A percentile compares a stretch with the other conserved stretches of the same genome.
Conservation (phyloP, 768 basidiomycete genomes). For the Vishniacozyma victoriae region DNA sequence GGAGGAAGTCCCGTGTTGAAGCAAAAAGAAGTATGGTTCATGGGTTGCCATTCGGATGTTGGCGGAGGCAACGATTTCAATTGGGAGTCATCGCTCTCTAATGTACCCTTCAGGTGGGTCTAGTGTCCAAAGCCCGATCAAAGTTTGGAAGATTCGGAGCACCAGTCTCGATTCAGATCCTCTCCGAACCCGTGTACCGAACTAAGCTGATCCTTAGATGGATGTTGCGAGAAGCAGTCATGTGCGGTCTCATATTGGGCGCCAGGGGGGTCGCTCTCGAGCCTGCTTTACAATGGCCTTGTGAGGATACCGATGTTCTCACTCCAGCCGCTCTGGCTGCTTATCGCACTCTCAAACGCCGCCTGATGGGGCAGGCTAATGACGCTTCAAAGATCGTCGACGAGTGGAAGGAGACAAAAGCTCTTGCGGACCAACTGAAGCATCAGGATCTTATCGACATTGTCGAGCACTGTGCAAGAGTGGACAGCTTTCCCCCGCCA, state of each 20-base stretch:
- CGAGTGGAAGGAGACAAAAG: background rate
- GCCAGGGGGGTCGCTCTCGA: constrained; percentile 10
- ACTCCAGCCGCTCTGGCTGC: background rate
- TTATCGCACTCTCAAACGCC: constrained; percentile 2
- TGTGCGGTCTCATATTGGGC: constrained; percentile 22
- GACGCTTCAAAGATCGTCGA: background rate
- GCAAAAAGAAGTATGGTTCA: constrained; percentile 20
- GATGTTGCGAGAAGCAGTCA: constrained; percentile 30
- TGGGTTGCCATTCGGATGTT: constrained; percentile 23
- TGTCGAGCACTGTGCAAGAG: too few relatives aligned
- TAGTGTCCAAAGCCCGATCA: background rate
- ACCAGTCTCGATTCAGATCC: background rate
- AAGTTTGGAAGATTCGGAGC: background rate
- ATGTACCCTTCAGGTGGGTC: constrained; percentile 22
- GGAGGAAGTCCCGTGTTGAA: background rate
- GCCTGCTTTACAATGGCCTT: constrained; percentile 2
- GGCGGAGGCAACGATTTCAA: constrained; percentile 21
- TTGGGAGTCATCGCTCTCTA: constrained; percentile 8
- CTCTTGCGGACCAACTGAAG: background rate
- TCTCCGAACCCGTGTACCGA: background rate
- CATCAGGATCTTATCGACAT: background rate
- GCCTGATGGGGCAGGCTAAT: background rate
- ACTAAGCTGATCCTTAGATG: constrained; percentile 17
- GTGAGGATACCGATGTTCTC: constrained; percentile 1
- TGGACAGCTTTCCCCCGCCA: too few relatives aligned